Evolutionary conservation across 371 early-diverging fungal genomes (phyloP).

Genomic region (Phascolomyces articulosus): DNA sequence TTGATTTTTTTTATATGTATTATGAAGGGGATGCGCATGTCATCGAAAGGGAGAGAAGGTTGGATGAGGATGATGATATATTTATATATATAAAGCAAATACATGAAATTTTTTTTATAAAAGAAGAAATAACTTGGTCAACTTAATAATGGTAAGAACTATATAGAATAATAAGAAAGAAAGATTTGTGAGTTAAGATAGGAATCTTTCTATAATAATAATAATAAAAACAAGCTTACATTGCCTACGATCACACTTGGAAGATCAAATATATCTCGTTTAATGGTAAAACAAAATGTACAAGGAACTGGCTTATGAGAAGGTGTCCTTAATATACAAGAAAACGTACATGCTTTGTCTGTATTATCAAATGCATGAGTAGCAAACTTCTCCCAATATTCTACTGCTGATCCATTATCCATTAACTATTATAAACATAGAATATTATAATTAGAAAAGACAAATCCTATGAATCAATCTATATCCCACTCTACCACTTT

Average conservation of each 20-base stretch:
- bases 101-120: neutral
- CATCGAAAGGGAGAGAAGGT: neutral
- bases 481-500: no score
- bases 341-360: constrained; percentile 79
- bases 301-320: constrained; percentile 73
- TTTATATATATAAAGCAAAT: neutral
- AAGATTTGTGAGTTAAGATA: neutral
- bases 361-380: constrained; percentile 88
- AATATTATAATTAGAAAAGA: no score
- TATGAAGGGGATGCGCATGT: no score
- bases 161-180: neutral
- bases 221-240: constrained; percentile 24
- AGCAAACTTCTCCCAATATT: constrained; percentile 93
- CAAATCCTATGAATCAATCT: no score
- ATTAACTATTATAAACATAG: constrained; percentile 83
- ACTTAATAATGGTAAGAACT: constrained; percentile 2
- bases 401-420: constrained; percentile 86
- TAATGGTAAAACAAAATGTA: constrained; percentile 91
- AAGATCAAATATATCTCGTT: constrained; percentile 89
- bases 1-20: no score
- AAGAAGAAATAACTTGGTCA: neutral
- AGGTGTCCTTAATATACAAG: constrained; percentile 73
- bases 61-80: neutral
- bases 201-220: neutral
- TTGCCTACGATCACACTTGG: constrained; percentile 88